Evolutionary conservation across 75 land plant genomes (phyloP).

Genomic region (Cupressus sempervirens): DNA sequence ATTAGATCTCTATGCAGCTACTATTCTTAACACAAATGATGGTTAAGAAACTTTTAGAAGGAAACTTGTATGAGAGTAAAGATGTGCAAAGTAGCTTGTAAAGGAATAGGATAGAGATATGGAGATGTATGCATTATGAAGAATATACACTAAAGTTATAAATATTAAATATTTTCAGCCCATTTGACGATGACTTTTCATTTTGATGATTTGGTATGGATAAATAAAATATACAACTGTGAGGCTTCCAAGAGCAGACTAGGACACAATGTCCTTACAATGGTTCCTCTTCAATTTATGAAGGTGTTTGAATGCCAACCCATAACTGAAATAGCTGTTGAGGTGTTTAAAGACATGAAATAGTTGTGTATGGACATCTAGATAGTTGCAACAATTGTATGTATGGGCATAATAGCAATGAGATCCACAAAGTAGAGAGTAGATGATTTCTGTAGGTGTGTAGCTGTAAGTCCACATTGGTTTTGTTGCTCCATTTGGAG

Average conservation of each 20-base stretch:
- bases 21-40: no score
- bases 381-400: background rate
- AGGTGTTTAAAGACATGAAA: background rate
- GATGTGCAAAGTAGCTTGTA: background rate
- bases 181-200: background rate
- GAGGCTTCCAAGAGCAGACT: background rate
- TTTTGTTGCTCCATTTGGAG: background rate
- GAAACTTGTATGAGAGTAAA: no score
- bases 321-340: background rate
- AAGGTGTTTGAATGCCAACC: background rate
- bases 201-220: background rate
- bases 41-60: background rate
- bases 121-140: background rate
- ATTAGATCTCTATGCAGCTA: no score
- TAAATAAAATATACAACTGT: background rate
- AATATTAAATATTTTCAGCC: background rate
- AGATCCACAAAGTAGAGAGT: background rate
- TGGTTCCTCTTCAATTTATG: no score
- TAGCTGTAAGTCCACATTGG: background rate
- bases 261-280: background rate
- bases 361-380: no score
- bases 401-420: background rate
- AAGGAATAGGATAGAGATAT: background rate
- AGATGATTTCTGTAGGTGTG: background rate
- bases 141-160: no score